Base-by-base conservation (phyloP, 2,329 filamentous ascomycete species). In the Diaporthe nobilis region DNA sequence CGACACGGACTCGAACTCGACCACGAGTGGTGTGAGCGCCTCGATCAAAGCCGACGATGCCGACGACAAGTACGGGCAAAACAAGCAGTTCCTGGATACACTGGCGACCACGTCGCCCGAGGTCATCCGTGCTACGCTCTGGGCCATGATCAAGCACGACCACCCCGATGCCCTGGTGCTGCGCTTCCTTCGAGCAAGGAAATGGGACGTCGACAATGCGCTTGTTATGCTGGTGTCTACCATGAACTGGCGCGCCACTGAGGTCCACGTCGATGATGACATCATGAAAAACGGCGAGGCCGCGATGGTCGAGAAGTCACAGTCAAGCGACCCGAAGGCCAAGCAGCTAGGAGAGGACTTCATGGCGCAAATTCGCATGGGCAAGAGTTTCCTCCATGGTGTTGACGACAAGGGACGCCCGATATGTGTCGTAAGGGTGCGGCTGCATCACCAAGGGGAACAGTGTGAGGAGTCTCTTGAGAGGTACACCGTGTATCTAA, bases 81-180 rank as follows among this genome's bases (percentile, higher is more conserved):
- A 91, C 51, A 97, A 96, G 85, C 92, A 95, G 68, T 98, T 95
- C 85, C 91, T 95, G 79, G 92, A 96, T 55, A 95, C 95, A 0
- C 85, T 99, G 13, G 92, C 93, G 67, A 94, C 90, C 76, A 90
- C 94, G 81, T 90, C 92, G 0, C 94, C 96, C 0, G 95, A 97
- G 80, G 89, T 93, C 58, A 91, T 99, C 78, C 92, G 95, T 71
- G 88, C 89, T 22, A 93, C 95, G 0, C 94, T 98, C 82, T 98
- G 97, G 97, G 90, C 87, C 79, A 98, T 98, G 95, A 91, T 96
- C 75, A 99, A 98, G 87, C 93, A 97, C 81, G 97, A 99, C 82
- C 92, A 98, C 82, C 97, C 97, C 0, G 97, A 99, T 85, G 94
- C 93, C 3, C 87, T 97, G 25, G 86, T 96, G 22, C 86, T 98